Evolutionary conservation across 192 early-diverging fungal species (phyloP).

Genomic region (Backusella circina): DNA sequence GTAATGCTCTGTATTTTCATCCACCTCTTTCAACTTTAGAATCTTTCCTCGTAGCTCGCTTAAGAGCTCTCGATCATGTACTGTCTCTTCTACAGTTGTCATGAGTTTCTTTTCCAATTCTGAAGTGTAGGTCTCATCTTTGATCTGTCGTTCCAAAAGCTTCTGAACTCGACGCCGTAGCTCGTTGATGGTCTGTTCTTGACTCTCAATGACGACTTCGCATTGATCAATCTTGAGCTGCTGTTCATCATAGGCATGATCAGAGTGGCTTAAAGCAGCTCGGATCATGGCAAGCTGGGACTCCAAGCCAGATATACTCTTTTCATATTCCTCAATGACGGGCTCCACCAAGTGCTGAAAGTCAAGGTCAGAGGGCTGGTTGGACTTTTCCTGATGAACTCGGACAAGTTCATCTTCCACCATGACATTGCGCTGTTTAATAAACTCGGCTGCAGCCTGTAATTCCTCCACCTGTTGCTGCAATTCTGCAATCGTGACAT

Average conservation of each 20-base stretch:
- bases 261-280: constrained; percentile 55
- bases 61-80: constrained; percentile 34
- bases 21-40: constrained; percentile 53
- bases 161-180: constrained; percentile 37
- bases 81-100: constrained; percentile 22
- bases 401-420: constrained; percentile 18
- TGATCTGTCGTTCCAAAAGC: constrained; percentile 38
- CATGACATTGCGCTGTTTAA: constrained; percentile 11
- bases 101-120: constrained; percentile 36
- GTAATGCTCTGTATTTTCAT: constrained; percentile 41
- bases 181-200: constrained; percentile 46
- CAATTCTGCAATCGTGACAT: constrained; percentile 10
- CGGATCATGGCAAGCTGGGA: constrained; percentile 53
- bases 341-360: constrained; percentile 58
- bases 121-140: constrained; percentile 44
- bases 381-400: background rate
- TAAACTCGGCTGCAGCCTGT: background rate
- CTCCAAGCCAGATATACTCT: constrained; percentile 58
- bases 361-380: constrained; percentile 27
- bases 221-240: constrained; percentile 47
- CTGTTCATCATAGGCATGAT: constrained; percentile 53
- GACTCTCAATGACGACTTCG: constrained; percentile 41
- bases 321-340: constrained; percentile 73
- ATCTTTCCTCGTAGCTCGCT: constrained; percentile 37
- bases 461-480: constrained; percentile 20